Percentiles rank a stretch among this genome's conserved stretches.
Conservation (phyloP, 352 stramenopile species). For the Phytophthora pini region DNA sequence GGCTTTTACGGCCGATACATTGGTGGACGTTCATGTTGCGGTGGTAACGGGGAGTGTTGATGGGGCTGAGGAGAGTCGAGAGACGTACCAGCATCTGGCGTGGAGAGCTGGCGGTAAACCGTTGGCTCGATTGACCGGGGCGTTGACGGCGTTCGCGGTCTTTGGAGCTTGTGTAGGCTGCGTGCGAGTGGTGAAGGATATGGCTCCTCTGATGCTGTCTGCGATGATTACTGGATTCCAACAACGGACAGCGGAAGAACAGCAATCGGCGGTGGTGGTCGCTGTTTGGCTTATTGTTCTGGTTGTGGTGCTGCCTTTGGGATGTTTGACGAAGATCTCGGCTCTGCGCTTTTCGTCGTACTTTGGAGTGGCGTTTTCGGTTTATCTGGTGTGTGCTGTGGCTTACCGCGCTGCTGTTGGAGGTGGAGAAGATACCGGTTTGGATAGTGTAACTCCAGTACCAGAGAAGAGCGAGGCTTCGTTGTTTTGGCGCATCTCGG, state of each 20-base stretch:
- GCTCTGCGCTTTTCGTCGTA: constrained; percentile 80
- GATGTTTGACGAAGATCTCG: constrained; percentile 76
- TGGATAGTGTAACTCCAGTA: not conserved
- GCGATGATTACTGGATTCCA: constrained; percentile 31
- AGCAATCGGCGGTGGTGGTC: constrained; percentile 41
- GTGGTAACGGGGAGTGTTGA: constrained; percentile 35
- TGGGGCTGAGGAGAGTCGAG: constrained; percentile 44
- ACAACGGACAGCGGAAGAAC: constrained; percentile 29
- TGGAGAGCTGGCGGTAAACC: constrained; percentile 57
- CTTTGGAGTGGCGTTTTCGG: constrained; percentile 68
- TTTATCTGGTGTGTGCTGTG: constrained; percentile 74
- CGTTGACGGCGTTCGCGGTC: constrained; percentile 72
- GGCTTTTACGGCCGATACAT: constrained; percentile 73
- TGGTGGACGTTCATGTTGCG: constrained; percentile 67
- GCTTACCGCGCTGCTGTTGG: constrained; percentile 54
- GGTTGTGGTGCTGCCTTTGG: constrained; percentile 64
- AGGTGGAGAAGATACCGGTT: not conserved
- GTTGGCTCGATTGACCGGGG: constrained; percentile 59
- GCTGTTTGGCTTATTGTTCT: constrained; percentile 72
- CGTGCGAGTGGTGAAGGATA: constrained; percentile 74
- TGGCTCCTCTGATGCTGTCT: constrained; percentile 65
- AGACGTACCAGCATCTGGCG: constrained; percentile 76
- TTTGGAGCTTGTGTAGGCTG: constrained; percentile 83
- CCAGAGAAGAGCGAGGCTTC: constrained; percentile 8
- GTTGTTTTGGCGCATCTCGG: constrained; percentile 58